Percentiles rank a stretch among this genome's conserved stretches.
These are phyloP conservation scores for Coriaria nepalensis DNA, from an alignment of 306 rosid genomes.

Conservation along the genomic window DNA sequence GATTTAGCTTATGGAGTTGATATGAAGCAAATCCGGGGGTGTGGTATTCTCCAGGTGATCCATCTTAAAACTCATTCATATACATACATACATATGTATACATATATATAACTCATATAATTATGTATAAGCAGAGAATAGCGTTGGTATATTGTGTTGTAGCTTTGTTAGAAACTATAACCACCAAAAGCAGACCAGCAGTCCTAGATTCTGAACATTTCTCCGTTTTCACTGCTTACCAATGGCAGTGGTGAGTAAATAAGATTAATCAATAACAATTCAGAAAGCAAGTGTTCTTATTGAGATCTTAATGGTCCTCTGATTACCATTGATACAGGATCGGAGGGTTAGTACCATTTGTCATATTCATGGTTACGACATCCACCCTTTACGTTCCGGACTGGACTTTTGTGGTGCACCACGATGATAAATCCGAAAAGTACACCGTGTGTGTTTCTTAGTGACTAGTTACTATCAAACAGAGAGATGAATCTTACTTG, in stretches of 20 bases:
- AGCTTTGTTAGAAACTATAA: conserved; percentile 59
- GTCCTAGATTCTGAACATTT: conserved; percentile 26
- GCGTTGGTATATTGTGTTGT: conserved; percentile 72
- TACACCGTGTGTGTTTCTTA: conserved; percentile 30
- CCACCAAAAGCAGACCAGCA: conserved; percentile 57
- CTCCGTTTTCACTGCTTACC: conserved; percentile 58
- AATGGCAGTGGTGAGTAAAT: conserved; percentile 64
- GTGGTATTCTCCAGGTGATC: conserved; percentile 78
- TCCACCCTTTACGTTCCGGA: conserved; percentile 62
- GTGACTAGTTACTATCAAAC: not conserved
- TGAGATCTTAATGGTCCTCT: not conserved
- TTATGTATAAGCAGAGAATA: conserved; percentile 48
- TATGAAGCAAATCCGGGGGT: conserved; percentile 75
- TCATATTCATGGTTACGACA: conserved; percentile 61
- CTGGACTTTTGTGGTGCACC: conserved; percentile 47
- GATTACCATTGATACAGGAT: conserved; percentile 28
- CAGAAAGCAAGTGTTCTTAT: no score
- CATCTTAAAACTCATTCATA: not conserved
- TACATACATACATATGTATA: not conserved
- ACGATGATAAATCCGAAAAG: conserved; percentile 10
- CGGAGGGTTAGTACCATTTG: conserved; percentile 59
- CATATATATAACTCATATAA: not conserved
- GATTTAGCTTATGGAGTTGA: conserved; percentile 58
- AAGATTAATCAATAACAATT: not conserved
- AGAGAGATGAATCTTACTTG: no score